Evolutionary conservation across 441 rosid genomes (phyloP), one percentile per base, ranked within the genome.

Genomic region (Capsella rubella): DNA sequence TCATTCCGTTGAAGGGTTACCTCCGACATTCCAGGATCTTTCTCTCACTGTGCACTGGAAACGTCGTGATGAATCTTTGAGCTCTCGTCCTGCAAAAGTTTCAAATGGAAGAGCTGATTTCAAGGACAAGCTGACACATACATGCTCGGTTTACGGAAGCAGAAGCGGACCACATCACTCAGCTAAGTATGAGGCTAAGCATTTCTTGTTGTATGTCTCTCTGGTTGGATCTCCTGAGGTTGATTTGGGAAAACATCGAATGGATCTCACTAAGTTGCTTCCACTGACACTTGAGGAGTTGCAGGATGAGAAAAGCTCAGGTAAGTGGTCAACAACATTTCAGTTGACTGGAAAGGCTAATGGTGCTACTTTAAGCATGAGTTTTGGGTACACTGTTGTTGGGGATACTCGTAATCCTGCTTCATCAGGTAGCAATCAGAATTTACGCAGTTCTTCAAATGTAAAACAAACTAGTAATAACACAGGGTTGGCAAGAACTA

Each of bases 201-300:
- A 90, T 86, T 95, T 90, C 85, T 82, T 92, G 89, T 87, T 95
- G 35, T 90, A 85, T 72, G 92, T 84, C 32, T 78, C 89, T 35
- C 77, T 82, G 68, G 76, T 81, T 72, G 87, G 85, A 73, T 73
- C 82, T 13, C 90, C 85, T 1, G 97, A 88, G 67, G 82, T 90
- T 82, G 96, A 92, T 84, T 76, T 95, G 81, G 99, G 99, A 47
- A 95, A 92, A 87, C 97, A 95, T 74, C 89, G 95, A 67, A 87
- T 95, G 78, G 99, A 95, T 59, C 94, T 95, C 72, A 89, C 97
- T 1, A 89, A 89, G 74, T 77, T 95, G 82, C 97, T 95, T 78
- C 99, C 99, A 62, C 88, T 90, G 71, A 87, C 97, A 11, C 78
- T 92, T 78, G 99, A 95, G 83, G 99, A 92, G 75, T 68, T 95